phyloP scores from a whole-genome alignment of 108 stramenopile genomes.

The Skeletonema tropicum region DNA sequence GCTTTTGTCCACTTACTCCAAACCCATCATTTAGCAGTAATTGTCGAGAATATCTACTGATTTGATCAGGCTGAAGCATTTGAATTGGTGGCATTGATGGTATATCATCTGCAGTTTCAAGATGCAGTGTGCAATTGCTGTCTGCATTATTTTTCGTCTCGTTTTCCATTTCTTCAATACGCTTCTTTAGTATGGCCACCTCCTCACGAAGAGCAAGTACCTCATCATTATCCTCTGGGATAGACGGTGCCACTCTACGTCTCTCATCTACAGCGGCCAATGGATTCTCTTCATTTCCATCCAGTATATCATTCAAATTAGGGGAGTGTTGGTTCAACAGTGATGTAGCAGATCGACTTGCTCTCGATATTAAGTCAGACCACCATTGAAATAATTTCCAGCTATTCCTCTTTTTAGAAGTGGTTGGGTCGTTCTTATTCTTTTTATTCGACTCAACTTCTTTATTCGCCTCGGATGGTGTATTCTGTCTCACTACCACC shows the following conservation, averaged over 20 bases:
- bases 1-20: slow-evolving; percentile 78
- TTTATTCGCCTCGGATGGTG: not conserved
- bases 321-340: slow-evolving; percentile 46
- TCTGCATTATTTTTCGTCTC: slow-evolving; percentile 3
- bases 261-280: not conserved
- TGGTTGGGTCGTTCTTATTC: not conserved
- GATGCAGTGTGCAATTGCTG: not conserved
- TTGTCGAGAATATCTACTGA: slow-evolving; percentile 85
- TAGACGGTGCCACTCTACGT: not conserved
- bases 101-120: slow-evolving; percentile 2
- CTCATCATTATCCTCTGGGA: slow-evolving; percentile 17
- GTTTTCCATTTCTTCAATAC: slow-evolving; percentile 31
- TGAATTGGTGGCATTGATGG: slow-evolving; percentile 24
- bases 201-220: slow-evolving; percentile 29
- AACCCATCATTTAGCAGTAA: slow-evolving; percentile 70
- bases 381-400: slow-evolving; percentile 25
- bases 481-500: not conserved
- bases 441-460: not conserved
- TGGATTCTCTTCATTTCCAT: slow-evolving; percentile 16
- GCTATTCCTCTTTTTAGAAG: not conserved
- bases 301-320: slow-evolving; percentile 45
- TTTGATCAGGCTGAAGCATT: slow-evolving; percentile 48
- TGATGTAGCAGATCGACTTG: slow-evolving; percentile 44
- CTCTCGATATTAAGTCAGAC: slow-evolving; percentile 29
- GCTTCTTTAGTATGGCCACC: slow-evolving; percentile 33